Evolutionary conservation across 139 green algal species (phyloP), one percentile per base, ranked within the genome.

Genomic region (Eudorina sp.): DNA sequence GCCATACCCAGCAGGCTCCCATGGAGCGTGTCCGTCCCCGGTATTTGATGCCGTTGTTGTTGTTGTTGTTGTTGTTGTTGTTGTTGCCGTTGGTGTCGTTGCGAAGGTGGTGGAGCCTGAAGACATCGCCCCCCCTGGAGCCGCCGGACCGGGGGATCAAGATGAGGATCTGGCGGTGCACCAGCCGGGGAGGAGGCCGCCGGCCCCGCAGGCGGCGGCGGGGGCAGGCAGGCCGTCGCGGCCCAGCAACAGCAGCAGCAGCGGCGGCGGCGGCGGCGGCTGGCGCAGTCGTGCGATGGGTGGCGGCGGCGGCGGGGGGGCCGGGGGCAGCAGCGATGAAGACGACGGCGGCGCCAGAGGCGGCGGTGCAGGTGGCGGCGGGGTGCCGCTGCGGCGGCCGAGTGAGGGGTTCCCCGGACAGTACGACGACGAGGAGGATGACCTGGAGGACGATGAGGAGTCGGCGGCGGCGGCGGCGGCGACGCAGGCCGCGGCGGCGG

Each of bases 41-140:
- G n/a, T n/a, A n/a, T n/a, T n/a, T n/a, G n/a, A n/a, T n/a, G n/a
- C n/a, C n/a, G n/a, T n/a, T n/a, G n/a, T n/a, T n/a, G n/a, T n/a
- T n/a, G n/a, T n/a, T n/a, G n/a, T n/a, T n/a, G n/a, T n/a, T n/a
- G n/a, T n/a, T n/a, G n/a, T n/a, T n/a, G n/a, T n/a, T n/a, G n/a
- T n/a, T n/a, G n/a, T n/a, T n/a, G n/a, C 48, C 48, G 48, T 55
- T 9, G 48, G 48, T 55, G 11, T 55, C 48, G 9, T 55, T 16
- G 19, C 19, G 55, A 55, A 85, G 78, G 27, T 31, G 78, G 86
- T 75, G 70, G 85, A 93, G 62, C 87, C 90, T 8, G 29, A 48
- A 13, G 90, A 93, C 40, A 53, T 87, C 2, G 75, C 81, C 4
- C 87, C 90, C 4, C 90, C 87, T 29, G 90, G 90, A 3, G 81